A percentile compares a stretch with the other conserved stretches of the same genome.
Conservation (phyloP, 2,329 filamentous ascomycete genomes). For the Epichloe brachyelytri region DNA sequence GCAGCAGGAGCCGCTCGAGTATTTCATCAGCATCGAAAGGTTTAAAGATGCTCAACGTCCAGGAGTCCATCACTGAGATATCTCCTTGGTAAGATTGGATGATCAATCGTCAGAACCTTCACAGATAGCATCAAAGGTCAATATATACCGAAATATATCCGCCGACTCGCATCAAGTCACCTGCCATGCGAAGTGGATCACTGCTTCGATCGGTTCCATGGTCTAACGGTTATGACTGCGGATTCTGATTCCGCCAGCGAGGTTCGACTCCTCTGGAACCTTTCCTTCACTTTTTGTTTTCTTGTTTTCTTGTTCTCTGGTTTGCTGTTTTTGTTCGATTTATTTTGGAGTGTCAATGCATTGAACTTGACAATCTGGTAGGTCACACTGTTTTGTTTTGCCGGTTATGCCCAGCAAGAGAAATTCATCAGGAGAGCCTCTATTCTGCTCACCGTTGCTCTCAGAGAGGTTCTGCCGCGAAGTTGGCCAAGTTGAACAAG, state of each 20-base stretch:
- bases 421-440: too few species aligned
- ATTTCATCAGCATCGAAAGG: not conserved
- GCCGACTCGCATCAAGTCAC: not conserved
- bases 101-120: too few species aligned
- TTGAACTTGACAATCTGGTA: too few species aligned
- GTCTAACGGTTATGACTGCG: slow-evolving; percentile 26
- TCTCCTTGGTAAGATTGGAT: too few species aligned
- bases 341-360: not conserved
- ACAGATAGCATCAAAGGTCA: not conserved
- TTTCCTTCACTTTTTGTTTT: slow-evolving; percentile 9
- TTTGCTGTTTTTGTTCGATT: not conserved
- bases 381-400: too few species aligned
- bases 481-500: too few species aligned
- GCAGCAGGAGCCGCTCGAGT: not conserved
- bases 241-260: slow-evolving; percentile 25
- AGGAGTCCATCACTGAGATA: too few species aligned
- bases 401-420: too few species aligned
- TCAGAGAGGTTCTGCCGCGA: too few species aligned
- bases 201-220: slow-evolving; percentile 18
- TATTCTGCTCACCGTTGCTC: too few species aligned
- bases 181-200: slow-evolving; percentile 14
- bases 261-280: slow-evolving; percentile 24
- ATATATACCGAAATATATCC: not conserved
- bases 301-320: not conserved
- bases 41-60: not conserved